Evolutionary conservation across 2,329 filamentous ascomycete species (phyloP).

Genomic region (Tricladium varicosporioides): DNA sequence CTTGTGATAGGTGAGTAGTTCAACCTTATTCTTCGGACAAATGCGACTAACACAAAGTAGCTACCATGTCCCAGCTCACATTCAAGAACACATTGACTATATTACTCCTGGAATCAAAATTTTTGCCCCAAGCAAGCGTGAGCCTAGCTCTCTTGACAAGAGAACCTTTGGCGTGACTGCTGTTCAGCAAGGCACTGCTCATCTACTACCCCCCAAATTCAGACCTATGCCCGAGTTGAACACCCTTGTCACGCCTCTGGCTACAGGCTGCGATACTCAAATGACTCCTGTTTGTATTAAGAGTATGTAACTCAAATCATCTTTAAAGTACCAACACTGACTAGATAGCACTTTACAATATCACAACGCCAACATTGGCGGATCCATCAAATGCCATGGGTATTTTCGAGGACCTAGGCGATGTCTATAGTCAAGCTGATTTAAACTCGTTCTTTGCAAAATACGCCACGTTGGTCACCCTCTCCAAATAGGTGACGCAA

Average conservation of each 20-base stretch:
- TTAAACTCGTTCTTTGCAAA: slow-evolving; percentile 40
- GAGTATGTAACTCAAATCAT: slow-evolving; percentile 38
- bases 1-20: slow-evolving; percentile 23
- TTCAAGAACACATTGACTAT: slow-evolving; percentile 31
- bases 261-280: slow-evolving; percentile 29
- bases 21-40: not conserved
- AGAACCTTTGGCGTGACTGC: slow-evolving; percentile 20
- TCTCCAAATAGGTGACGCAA: slow-evolving; percentile 32
- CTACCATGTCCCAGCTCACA: slow-evolving; percentile 28
- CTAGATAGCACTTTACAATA: slow-evolving; percentile 41
- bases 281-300: slow-evolving; percentile 42
- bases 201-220: slow-evolving; percentile 2
- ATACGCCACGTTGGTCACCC: slow-evolving; percentile 34
- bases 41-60: slow-evolving; percentile 6
- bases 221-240: slow-evolving; percentile 11
- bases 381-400: slow-evolving; percentile 36
- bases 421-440: slow-evolving; percentile 50
- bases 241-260: not conserved
- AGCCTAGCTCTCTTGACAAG: slow-evolving; percentile 13
- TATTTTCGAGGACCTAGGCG: slow-evolving; percentile 52
- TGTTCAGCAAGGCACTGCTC: slow-evolving; percentile 5
- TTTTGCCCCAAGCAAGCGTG: slow-evolving; percentile 44
- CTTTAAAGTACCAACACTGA: slow-evolving; percentile 33
- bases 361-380: slow-evolving; percentile 12
- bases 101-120: slow-evolving; percentile 31